Conservation (phyloP, 371 early-diverging fungal genomes). For the Blakeslea trispora region DNA sequence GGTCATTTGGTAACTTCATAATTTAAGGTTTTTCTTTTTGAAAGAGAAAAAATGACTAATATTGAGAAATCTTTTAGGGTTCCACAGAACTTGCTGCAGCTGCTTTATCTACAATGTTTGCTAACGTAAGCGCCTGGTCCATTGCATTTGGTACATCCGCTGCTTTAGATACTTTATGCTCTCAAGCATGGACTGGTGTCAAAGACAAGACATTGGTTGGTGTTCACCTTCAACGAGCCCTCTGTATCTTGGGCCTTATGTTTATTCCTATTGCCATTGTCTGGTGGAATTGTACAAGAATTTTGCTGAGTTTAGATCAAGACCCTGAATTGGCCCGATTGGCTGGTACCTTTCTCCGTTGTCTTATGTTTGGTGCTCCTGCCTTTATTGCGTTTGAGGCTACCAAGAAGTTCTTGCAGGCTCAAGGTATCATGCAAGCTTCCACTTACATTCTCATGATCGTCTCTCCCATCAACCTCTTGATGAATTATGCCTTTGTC, state of each 20-base stretch:
- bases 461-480: slow-evolving; percentile 69
- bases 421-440: slow-evolving; percentile 84
- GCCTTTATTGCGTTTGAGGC: slow-evolving; percentile 80
- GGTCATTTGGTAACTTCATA: slow-evolving; percentile 55
- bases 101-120: slow-evolving; percentile 75
- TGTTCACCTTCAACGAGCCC: slow-evolving; percentile 80
- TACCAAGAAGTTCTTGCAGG: slow-evolving; percentile 77
- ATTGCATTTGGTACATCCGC: slow-evolving; percentile 75
- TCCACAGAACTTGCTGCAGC: slow-evolving; percentile 75
- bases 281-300: slow-evolving; percentile 70
- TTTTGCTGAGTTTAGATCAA: slow-evolving; percentile 49
- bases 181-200: slow-evolving; percentile 82
- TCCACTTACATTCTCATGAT: slow-evolving; percentile 67
- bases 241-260: slow-evolving; percentile 66
- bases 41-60: background rate
- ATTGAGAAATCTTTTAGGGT: slow-evolving; percentile 26
- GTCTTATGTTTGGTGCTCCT: slow-evolving; percentile 68
- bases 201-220: slow-evolving; percentile 73
- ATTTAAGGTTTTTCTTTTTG: no score
- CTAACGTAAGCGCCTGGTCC: slow-evolving; percentile 74
- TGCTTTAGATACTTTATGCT: slow-evolving; percentile 86
- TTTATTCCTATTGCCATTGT: slow-evolving; percentile 71
- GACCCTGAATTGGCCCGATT: slow-evolving; percentile 37
- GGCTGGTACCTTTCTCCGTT: slow-evolving; percentile 58
- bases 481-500: slow-evolving; percentile 72